Percentiles rank a stretch among this genome's conserved stretches.
phyloP scores from a whole-genome alignment of 2,329 filamentous ascomycete genomes.

The Colletotrichum chrysophilum region DNA sequence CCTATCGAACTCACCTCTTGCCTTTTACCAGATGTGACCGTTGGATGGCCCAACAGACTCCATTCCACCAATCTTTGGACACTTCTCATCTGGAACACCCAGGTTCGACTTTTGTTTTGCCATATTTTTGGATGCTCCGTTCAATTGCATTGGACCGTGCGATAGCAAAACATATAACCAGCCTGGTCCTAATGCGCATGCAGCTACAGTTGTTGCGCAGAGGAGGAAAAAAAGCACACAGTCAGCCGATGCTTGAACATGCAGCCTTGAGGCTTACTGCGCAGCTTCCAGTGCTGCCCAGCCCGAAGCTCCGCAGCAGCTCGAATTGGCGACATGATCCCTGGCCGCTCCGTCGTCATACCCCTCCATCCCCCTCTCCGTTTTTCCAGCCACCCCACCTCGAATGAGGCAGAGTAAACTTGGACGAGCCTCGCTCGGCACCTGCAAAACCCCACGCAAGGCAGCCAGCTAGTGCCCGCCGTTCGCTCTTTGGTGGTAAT shows the following conservation, averaged over 20 bases:
- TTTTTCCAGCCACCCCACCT: conserved; percentile 2
- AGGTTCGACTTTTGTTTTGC: conserved; percentile 29
- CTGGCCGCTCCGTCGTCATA: conserved; percentile 12
- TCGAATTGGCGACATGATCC: neutral
- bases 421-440: neutral
- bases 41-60: conserved; percentile 50
- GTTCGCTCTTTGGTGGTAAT: neutral
- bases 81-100: conserved; percentile 24
- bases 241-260: neutral
- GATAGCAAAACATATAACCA: neutral
- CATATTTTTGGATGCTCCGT: neutral
- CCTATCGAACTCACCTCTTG: conserved; percentile 70
- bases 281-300: neutral
- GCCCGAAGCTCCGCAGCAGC: neutral
- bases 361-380: neutral
- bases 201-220: neutral
- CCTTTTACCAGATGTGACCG: conserved; percentile 75
- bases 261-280: neutral
- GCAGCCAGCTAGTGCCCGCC: neutral
- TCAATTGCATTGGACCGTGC: neutral
- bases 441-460: neutral
- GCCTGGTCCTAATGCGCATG: neutral
- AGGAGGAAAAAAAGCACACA: neutral
- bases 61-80: conserved; percentile 45
- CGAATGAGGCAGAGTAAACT: neutral